These are phyloP conservation scores for Colletotrichum siamense DNA, from an alignment of 2,329 filamentous ascomycete genomes.

Conservation along the genomic window DNA sequence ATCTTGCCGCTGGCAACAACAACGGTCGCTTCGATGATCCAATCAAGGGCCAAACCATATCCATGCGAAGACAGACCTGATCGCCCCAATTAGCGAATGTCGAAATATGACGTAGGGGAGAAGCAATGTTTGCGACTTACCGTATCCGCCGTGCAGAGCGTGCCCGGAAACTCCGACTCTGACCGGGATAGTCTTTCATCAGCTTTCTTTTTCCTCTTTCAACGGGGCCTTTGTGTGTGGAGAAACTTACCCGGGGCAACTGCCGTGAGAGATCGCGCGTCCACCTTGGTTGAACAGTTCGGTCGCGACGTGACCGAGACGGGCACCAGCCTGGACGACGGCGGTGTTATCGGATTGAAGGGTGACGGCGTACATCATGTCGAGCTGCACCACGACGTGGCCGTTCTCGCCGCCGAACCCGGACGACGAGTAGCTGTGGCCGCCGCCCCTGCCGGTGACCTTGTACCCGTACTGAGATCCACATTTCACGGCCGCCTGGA, in stretches of 20 bases:
- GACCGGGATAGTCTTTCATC: background rate
- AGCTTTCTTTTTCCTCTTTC: background rate
- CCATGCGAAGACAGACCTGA: constrained; percentile 23
- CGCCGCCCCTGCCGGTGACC: constrained; percentile 55
- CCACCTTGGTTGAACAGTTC: constrained; percentile 42
- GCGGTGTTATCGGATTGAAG: constrained; percentile 45
- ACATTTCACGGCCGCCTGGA: constrained; percentile 52
- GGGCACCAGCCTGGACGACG: constrained; percentile 52
- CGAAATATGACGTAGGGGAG: background rate
- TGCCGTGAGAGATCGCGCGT: constrained; percentile 55
- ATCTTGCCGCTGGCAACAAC: constrained; percentile 40
- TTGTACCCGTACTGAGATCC: constrained; percentile 46
- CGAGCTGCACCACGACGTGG: constrained; percentile 51
- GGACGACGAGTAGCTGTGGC: constrained; percentile 56
- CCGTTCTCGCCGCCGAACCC: constrained; percentile 55
- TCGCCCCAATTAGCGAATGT: background rate
- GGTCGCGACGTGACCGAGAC: constrained; percentile 51
- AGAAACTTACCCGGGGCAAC: constrained; percentile 52
- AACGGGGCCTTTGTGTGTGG: background rate
- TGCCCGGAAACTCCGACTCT: constrained; percentile 46
- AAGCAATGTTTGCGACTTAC: background rate
- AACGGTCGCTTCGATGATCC: constrained; percentile 38
- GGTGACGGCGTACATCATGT: constrained; percentile 47
- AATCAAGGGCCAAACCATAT: constrained; percentile 36
- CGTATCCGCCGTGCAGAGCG: constrained; percentile 47